These are phyloP conservation scores for Fomitopsis schrenkii DNA, from an alignment of 1,284 basidiomycete genomes.

Conservation along the genomic window DNA sequence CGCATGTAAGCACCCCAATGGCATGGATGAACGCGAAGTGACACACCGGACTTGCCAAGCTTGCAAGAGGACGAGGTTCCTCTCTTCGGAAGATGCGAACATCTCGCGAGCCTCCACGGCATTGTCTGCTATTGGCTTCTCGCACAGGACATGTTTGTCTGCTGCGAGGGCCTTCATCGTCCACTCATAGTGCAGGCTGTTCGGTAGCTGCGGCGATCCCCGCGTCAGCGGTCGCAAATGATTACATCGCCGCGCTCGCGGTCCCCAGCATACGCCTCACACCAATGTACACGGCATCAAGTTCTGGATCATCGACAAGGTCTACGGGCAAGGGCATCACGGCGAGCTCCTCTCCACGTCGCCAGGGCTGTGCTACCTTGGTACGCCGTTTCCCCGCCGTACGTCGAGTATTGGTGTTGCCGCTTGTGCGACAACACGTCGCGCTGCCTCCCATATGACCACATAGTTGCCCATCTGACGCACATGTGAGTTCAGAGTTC, in stretches of 20 bases:
- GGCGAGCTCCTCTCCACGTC: background rate
- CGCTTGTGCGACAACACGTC: too few species aligned
- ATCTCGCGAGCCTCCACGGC: constrained; percentile 50
- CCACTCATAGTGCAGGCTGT: constrained; percentile 74
- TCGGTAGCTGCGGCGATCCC: constrained; percentile 45
- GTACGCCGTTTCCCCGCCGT: too few species aligned
- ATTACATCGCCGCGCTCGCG: background rate
- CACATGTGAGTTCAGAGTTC: too few species aligned
- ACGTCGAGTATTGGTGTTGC: too few species aligned
- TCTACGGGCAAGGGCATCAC: constrained; percentile 29
- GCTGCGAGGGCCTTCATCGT: constrained; percentile 68
- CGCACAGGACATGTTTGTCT: constrained; percentile 71
- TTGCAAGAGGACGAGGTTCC: constrained; percentile 32
- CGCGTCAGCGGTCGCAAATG: background rate
- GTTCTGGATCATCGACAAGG: constrained; percentile 53
- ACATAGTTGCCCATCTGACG: too few species aligned
- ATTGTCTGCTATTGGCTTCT: constrained; percentile 62
- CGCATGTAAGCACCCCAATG: background rate
- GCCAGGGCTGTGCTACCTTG: too few species aligned
- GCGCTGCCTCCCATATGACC: too few species aligned
- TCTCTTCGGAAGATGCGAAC: constrained; percentile 30
- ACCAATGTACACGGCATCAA: constrained; percentile 64
- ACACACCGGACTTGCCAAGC: constrained; percentile 29
- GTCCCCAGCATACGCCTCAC: constrained; percentile 28
- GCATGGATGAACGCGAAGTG: background rate